phyloP scores from a whole-genome alignment of 768 basidiomycete genomes.

The Rhodotorula taiwanensis region DNA sequence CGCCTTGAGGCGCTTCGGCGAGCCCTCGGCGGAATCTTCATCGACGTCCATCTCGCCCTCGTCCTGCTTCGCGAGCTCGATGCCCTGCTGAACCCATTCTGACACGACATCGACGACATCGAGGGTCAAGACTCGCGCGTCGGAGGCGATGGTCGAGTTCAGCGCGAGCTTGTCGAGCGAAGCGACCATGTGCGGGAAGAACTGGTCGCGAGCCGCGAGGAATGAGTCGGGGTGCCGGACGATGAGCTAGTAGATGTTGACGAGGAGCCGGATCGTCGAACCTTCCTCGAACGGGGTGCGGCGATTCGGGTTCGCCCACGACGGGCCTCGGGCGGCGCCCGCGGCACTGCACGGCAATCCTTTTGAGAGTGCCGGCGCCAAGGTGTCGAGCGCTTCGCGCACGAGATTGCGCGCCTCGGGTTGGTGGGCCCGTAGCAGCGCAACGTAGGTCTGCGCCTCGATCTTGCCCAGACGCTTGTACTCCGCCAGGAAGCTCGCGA shows the following conservation, averaged over 20 bases:
- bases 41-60: conserved; percentile 51
- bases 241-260: conserved; percentile 82
- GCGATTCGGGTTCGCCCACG: conserved; percentile 80
- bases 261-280: conserved; percentile 56
- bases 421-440: conserved; percentile 72
- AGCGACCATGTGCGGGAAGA: conserved; percentile 87
- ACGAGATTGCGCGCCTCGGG: conserved; percentile 70
- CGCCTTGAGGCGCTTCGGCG: conserved; percentile 42
- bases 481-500: conserved; percentile 76
- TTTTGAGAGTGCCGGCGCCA: conserved; percentile 71
- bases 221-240: conserved; percentile 85
- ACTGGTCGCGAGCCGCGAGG: conserved; percentile 83
- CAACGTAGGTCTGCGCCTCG: conserved; percentile 81
- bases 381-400: conserved; percentile 75
- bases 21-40: conserved; percentile 2
- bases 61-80: conserved; percentile 39
- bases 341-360: conserved; percentile 52
- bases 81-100: conserved; percentile 65
- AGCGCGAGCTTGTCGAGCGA: conserved; percentile 83
- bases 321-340: conserved; percentile 41
- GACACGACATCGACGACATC: conserved; percentile 88
- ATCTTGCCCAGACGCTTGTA: conserved; percentile 88
- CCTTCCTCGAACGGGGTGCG: conserved; percentile 83
- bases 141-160: conserved; percentile 58
- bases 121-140: conserved; percentile 74